phyloP scores from a whole-genome alignment of 2,329 filamentous ascomycete genomes.

The Bipolaris zeicola region DNA sequence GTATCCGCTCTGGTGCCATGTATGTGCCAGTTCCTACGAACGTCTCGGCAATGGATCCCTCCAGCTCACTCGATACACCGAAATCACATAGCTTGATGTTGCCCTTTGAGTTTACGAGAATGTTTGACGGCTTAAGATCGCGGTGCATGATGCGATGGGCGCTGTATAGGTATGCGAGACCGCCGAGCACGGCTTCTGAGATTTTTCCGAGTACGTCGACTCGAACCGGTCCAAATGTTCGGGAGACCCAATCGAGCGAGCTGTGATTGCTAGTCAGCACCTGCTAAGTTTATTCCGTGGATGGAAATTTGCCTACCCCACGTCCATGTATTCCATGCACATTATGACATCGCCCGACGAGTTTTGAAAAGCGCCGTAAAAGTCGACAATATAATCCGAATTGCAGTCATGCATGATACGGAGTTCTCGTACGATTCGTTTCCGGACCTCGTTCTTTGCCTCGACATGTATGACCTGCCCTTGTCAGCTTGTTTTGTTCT shows the following conservation, averaged over 20 bases:
- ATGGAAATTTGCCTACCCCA: conserved; percentile 70
- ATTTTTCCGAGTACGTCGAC: conserved; percentile 98
- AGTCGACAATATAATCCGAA: conserved; percentile 94
- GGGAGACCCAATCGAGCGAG: conserved; percentile 89
- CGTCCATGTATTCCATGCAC: conserved; percentile 99
- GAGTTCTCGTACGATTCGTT: conserved; percentile 93
- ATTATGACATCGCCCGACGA: conserved; percentile 97
- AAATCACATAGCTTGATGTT: conserved; percentile 98
- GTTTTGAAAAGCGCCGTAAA: conserved; percentile 96
- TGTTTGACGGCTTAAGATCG: conserved; percentile 98
- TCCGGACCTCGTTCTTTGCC: conserved; percentile 94
- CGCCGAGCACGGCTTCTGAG: conserved; percentile 90
- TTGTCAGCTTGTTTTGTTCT: conserved; percentile 17
- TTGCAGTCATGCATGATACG: conserved; percentile 99
- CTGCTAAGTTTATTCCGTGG: not conserved
- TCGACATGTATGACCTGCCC: conserved; percentile 93
- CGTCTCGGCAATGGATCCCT: conserved; percentile 97
- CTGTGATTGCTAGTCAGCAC: conserved; percentile 55
- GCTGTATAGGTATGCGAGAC: conserved; percentile 91
- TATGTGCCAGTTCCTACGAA: conserved; percentile 99
- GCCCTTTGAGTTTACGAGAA: conserved; percentile 91
- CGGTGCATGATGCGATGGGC: conserved; percentile 98
- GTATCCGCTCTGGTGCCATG: conserved; percentile 98
- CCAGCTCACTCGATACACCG: conserved; percentile 95
- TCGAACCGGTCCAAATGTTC: conserved; percentile 90